phyloP scores from a whole-genome alignment of 805 yeast species.

The Cyberlindnera xylosilytica region DNA sequence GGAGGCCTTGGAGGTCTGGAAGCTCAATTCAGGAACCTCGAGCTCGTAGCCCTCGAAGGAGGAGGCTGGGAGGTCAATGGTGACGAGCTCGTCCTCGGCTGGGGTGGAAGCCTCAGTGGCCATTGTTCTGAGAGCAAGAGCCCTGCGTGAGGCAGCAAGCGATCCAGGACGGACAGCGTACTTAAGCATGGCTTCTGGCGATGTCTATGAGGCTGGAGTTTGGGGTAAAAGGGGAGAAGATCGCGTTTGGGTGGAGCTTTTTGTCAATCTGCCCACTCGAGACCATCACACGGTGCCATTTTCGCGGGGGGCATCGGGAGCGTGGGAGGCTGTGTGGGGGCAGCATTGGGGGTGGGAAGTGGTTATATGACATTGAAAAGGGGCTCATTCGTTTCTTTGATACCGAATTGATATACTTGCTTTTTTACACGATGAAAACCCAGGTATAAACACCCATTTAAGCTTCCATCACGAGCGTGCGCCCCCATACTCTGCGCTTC shows the following conservation, averaged over 20 bases:
- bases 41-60: slow-evolving; percentile 86
- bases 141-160: slow-evolving; percentile 13
- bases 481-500: neutral
- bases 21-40: slow-evolving; percentile 65
- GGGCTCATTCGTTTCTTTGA: too few relatives aligned
- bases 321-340: neutral
- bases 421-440: neutral
- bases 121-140: slow-evolving; percentile 23
- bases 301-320: neutral
- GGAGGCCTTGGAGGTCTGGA: slow-evolving; percentile 76
- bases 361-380: too few relatives aligned
- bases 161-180: slow-evolving; percentile 21
- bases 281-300: neutral
- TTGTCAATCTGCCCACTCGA: neutral
- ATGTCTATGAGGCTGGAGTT: neutral
- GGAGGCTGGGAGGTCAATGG: slow-evolving; percentile 67
- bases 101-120: slow-evolving; percentile 24
- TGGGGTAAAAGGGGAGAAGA: neutral
- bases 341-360: neutral
- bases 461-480: neutral
- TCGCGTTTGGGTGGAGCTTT: neutral
- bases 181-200: slow-evolving; percentile 12
- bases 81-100: slow-evolving; percentile 30
- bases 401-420: neutral
- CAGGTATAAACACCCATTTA: neutral